Evolutionary conservation across 2,329 filamentous ascomycete genomes (phyloP).

Genomic region (Fusarium papillatum): DNA sequence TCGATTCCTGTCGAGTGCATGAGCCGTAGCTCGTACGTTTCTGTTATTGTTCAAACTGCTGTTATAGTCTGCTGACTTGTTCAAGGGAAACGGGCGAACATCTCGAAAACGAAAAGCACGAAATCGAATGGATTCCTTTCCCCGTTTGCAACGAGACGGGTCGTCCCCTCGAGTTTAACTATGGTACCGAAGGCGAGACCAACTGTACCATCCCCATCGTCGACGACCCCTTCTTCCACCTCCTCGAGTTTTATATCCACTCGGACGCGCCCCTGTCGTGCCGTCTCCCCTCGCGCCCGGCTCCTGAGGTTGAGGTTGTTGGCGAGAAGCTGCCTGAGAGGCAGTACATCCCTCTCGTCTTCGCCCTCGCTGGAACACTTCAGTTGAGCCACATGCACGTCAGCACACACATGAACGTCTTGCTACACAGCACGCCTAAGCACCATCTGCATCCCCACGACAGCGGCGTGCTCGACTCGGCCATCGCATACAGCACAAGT

Average conservation of each 20-base stretch:
- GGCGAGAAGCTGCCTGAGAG: conserved; percentile 63
- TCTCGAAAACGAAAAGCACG: conserved; percentile 83
- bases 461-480: conserved; percentile 88
- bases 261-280: conserved; percentile 94
- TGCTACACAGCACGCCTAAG: conserved; percentile 80
- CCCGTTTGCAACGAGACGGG: conserved; percentile 90
- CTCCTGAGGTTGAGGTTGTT: conserved; percentile 66
- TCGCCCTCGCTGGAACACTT: conserved; percentile 90
- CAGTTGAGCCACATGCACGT: conserved; percentile 93
- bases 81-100: conserved; percentile 89
- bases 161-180: conserved; percentile 85
- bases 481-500: conserved; percentile 87
- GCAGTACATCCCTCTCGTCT: conserved; percentile 86
- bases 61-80: background rate
- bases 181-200: conserved; percentile 84
- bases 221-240: conserved; percentile 85
- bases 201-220: conserved; percentile 88
- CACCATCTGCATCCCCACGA: conserved; percentile 73
- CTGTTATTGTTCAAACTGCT: background rate
- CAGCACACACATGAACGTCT: conserved; percentile 88
- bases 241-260: conserved; percentile 98
- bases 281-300: conserved; percentile 85
- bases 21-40: conserved; percentile 78
- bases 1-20: conserved; percentile 79
- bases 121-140: conserved; percentile 94